These are phyloP conservation scores for Magnusiomyces magnusii DNA, from an alignment of 1,139 yeast genomes.

Conservation along the genomic window DNA sequence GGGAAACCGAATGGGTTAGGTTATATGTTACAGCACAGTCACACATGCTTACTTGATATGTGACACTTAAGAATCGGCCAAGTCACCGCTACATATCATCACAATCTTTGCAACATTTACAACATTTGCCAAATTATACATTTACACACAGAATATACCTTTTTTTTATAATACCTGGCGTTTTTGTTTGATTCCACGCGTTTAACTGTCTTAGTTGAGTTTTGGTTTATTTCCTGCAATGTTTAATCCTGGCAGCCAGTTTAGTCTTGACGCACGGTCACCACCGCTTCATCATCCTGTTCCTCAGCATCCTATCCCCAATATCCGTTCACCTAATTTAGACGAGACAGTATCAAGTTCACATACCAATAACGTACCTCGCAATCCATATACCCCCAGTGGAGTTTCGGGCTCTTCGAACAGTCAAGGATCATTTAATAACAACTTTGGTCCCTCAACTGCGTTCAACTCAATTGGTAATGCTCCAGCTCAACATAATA, in stretches of 20 bases:
- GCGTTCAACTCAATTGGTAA: conserved; percentile 9
- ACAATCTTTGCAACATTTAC: neutral
- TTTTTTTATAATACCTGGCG: too few relatives aligned
- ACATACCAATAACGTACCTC: neutral
- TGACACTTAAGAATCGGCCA: neutral
- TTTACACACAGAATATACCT: too few relatives aligned
- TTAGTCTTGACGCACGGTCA: conserved; percentile 16
- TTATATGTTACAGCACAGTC: too few relatives aligned
- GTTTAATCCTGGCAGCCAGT: conserved; percentile 5
- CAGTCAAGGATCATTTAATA: conserved; percentile 1
- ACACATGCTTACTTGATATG: neutral
- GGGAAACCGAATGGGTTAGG: too few relatives aligned
- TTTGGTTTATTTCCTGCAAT: neutral
- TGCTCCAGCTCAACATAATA: conserved; percentile 14
- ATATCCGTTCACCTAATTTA: conserved; percentile 33
- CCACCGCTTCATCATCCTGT: conserved; percentile 42
- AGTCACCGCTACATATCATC: neutral
- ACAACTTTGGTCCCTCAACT: conserved; percentile 3
- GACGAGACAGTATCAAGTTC: conserved; percentile 15
- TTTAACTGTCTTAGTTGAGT: neutral
- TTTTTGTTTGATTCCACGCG: neutral
- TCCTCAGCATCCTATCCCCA: conserved; percentile 41
- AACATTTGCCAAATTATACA: too few relatives aligned
- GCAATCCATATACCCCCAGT: neutral
- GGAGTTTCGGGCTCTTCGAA: neutral